Evolutionary conservation across 805 yeast genomes (phyloP), one percentile per base, ranked within the genome.

Genomic region (Metschnikowia peoriensis): DNA sequence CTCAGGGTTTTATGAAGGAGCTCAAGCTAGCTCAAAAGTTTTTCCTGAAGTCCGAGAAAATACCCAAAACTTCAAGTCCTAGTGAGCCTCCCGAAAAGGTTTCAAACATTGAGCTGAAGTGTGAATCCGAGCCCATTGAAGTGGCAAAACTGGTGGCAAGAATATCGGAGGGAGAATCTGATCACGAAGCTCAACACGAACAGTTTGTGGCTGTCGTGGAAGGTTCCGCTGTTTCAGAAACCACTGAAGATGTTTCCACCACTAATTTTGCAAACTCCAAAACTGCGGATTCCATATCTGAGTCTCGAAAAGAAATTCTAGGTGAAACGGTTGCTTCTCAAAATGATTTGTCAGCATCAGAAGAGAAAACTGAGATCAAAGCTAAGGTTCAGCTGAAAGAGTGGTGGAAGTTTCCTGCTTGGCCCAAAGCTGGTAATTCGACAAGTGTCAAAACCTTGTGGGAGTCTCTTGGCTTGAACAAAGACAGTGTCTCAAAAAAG

Each of bases 11-110:
- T 15, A 32, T 29, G 46, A 43, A 43, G 15, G 46, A 43, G 39
- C 46, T 43, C 39, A 43, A 43, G 22, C 46, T 43, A 32, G 46
- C 34, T n/a, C n/a, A 43, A 17, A 43, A 43, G 15, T 43, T 32
- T 22, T 43, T 43, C n/a, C 28, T 35, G n/a, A 7, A 15, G 3
- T 14, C n/a, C 17, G 42, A 39, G 2, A 15, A 14, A 9, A 38
- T 4, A 8, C 9, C n/a, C 15, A 28, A 17, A 28, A 2, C 15
- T 4, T 4, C 28, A 7, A 15, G 8, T 8, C 10, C 12, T 32
- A 6, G 35, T 32, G 35, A 12, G 12, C 12, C 35, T 32, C 12
- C 6, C 6, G 35, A 32, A 10, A 9, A 32, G 3, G 35, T 12
- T 32, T 32, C 35, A 10, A 32, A 10, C 14, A 3, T 12, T 32